Percentiles rank a stretch among this genome's conserved stretches.
phyloP scores from a whole-genome alignment of 139 green algal species.

The Microglena sp. region DNA sequence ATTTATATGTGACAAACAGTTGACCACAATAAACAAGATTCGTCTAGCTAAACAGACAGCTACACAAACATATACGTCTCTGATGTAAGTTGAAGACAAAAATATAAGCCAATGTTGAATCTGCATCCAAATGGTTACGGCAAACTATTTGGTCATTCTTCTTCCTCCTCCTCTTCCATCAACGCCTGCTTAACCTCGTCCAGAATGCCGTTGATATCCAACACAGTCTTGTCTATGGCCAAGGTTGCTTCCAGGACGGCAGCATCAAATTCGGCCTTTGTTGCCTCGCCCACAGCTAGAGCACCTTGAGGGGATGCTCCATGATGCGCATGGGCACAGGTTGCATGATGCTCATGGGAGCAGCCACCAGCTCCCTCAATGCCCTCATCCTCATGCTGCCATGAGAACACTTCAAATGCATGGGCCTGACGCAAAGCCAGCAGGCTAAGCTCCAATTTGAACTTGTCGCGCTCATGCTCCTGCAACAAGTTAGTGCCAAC shows the following conservation, averaged over 20 bases:
- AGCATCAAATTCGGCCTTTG: not conserved
- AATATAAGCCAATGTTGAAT: too few species aligned
- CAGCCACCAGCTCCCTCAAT: not conserved
- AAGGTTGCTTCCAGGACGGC: slow-evolving; percentile 2
- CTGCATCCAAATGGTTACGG: too few species aligned
- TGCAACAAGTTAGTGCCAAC: slow-evolving; percentile 17
- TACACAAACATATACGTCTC: too few species aligned
- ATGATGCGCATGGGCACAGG: not conserved
- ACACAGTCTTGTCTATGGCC: slow-evolving; percentile 3
- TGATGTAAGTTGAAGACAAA: too few species aligned
- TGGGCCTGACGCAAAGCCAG: slow-evolving; percentile 18
- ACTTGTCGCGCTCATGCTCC: slow-evolving; percentile 46
- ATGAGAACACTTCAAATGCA: slow-evolving; percentile 18
- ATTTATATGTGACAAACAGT: too few species aligned
- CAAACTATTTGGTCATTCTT: too few species aligned
- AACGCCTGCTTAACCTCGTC: too few species aligned
- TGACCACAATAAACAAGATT: too few species aligned
- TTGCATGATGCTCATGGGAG: not conserved
- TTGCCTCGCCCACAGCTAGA: not conserved
- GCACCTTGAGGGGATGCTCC: not conserved
- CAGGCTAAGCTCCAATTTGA: slow-evolving; percentile 34
- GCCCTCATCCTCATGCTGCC: slow-evolving; percentile 12
- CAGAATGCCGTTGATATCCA: not conserved
- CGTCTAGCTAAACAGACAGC: too few species aligned
- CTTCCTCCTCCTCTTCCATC: too few species aligned